phyloP scores from a whole-genome alignment of 2,329 filamentous ascomycete species.

The Penicillium sp. region DNA sequence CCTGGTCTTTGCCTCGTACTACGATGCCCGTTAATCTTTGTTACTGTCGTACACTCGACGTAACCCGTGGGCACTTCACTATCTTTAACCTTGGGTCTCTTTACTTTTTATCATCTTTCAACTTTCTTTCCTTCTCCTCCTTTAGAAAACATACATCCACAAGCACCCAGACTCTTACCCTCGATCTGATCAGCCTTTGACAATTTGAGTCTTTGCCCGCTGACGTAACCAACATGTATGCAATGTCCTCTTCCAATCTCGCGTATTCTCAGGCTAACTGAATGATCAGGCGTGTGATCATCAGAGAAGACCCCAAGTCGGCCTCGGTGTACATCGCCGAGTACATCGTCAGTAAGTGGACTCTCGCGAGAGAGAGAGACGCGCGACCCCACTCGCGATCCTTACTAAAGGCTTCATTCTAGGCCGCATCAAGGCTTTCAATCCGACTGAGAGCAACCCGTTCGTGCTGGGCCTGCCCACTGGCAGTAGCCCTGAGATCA shows the following conservation, averaged over 20 bases:
- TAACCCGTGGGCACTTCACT: slow-evolving; percentile 27
- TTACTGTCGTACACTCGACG: slow-evolving; percentile 27
- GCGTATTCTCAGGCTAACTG: slow-evolving; percentile 8
- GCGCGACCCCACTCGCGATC: not conserved
- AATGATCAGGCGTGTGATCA: slow-evolving; percentile 71
- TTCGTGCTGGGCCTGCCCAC: slow-evolving; percentile 84
- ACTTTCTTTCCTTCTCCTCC: slow-evolving; percentile 1
- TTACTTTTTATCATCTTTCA: slow-evolving; percentile 6
- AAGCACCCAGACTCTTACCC: no score
- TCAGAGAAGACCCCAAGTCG: slow-evolving; percentile 66
- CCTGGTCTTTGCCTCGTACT: slow-evolving; percentile 8
- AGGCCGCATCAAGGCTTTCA: slow-evolving; percentile 76
- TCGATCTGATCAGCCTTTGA: not conserved
- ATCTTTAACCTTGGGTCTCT: not conserved
- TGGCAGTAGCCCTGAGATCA: slow-evolving; percentile 73
- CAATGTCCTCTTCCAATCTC: not conserved
- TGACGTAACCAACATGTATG: slow-evolving; percentile 35
- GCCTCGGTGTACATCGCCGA: slow-evolving; percentile 76
- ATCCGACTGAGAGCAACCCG: slow-evolving; percentile 67
- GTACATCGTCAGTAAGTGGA: slow-evolving; percentile 67
- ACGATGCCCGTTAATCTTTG: slow-evolving; percentile 19
- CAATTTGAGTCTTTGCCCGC: slow-evolving; percentile 5
- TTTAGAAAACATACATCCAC: not conserved
- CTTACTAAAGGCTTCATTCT: slow-evolving; percentile 7
- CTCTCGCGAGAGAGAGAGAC: not conserved